A percentile compares a stretch with the other conserved stretches of the same genome.
Evolutionary conservation across 805 yeast genomes (phyloP).

Genomic region (Naumovozyma baii): DNA sequence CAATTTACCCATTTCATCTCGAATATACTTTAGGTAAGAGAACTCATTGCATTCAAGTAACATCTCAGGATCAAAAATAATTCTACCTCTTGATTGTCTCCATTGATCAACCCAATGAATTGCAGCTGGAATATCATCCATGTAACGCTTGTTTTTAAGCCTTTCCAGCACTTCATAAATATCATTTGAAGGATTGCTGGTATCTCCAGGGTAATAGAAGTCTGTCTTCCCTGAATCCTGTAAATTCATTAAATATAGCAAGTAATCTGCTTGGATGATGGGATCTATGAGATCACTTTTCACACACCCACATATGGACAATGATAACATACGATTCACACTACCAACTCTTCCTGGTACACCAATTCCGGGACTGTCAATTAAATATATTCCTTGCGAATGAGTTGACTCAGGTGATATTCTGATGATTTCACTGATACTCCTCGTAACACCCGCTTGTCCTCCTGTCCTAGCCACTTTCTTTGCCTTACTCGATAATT

Average conservation of each 20-base stretch:
- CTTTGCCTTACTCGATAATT: constrained; percentile 20
- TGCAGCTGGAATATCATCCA: constrained; percentile 57
- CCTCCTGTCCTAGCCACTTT: constrained; percentile 82
- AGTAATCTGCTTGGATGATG: constrained; percentile 74
- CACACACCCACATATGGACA: constrained; percentile 69
- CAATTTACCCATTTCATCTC: constrained; percentile 5
- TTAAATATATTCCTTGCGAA: constrained; percentile 46
- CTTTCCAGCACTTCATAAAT: constrained; percentile 45
- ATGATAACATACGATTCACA: constrained; percentile 60
- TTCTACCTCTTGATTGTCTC: constrained; percentile 42
- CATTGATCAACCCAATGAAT: constrained; percentile 52
- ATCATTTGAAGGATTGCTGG: constrained; percentile 58
- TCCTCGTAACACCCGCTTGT: constrained; percentile 82
- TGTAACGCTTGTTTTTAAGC: constrained; percentile 35
- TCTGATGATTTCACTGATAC: constrained; percentile 65
- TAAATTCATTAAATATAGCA: constrained; percentile 63
- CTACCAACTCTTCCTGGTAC: constrained; percentile 54
- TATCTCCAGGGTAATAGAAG: constrained; percentile 7
- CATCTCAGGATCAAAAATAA: constrained; percentile 20
- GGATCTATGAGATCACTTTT: constrained; percentile 67
- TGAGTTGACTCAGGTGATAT: constrained; percentile 30
- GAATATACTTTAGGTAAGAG: constrained; percentile 10
- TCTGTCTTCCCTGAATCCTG: constrained; percentile 30
- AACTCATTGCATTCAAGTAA: constrained; percentile 13
- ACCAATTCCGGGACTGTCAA: constrained; percentile 91